Conservation (phyloP, 139 green algal species). For the Ettlia oleoabundans region DNA sequence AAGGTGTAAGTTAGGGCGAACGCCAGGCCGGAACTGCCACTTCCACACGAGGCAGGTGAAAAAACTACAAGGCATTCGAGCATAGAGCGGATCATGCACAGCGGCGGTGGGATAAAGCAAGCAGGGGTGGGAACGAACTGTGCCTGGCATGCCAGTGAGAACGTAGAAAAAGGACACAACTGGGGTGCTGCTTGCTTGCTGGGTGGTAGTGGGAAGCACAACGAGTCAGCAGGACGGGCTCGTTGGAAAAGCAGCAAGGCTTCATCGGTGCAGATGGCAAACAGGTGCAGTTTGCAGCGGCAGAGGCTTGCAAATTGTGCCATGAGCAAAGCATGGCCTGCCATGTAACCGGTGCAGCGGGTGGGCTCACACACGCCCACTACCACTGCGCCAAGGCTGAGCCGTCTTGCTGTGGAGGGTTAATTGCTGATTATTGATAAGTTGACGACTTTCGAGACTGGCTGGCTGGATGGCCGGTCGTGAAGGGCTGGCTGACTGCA, state of each 20-base stretch:
- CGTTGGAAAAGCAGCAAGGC: not conserved
- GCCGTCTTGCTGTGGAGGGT: not conserved
- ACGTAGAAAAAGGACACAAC: not conserved
- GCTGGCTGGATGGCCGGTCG: too few species aligned
- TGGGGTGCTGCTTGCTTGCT: not conserved
- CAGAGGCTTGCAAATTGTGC: constrained; percentile 3
- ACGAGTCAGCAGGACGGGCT: not conserved
- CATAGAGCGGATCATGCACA: too few species aligned
- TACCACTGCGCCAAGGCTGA: not conserved
- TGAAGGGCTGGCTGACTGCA: too few species aligned
- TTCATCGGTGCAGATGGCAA: not conserved
- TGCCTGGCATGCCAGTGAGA: too few species aligned
- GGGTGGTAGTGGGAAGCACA: not conserved
- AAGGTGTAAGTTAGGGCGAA: too few species aligned
- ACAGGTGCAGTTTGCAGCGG: not conserved
- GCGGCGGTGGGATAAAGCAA: too few species aligned
- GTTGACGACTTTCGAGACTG: too few species aligned
- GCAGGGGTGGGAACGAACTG: too few species aligned
- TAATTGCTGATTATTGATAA: not conserved
- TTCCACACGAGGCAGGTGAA: too few species aligned
- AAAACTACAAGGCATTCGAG: too few species aligned
- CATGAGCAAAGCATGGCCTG: not conserved
- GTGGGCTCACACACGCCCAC: constrained; percentile 10
- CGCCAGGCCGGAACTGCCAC: too few species aligned
- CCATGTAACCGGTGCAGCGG: not conserved